phyloP scores from a whole-genome alignment of 352 stramenopile species.

The Globisporangium carolinianum region DNA sequence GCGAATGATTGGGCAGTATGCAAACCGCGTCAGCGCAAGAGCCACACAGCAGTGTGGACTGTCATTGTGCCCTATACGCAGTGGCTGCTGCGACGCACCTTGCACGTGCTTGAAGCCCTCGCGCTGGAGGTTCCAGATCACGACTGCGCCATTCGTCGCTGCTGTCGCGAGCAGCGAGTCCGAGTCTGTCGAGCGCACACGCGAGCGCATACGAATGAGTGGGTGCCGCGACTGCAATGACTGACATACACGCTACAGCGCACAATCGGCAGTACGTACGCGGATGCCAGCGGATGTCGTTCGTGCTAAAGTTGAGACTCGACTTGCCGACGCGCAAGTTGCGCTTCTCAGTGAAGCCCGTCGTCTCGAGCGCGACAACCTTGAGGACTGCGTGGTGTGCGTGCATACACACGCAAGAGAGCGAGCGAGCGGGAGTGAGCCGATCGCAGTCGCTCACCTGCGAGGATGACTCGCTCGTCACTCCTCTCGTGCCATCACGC shows the following conservation, averaged over 20 bases:
- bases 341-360: conserved; percentile 75
- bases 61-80: not conserved
- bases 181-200: conserved; percentile 34
- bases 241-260: not conserved
- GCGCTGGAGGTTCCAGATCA: conserved; percentile 85
- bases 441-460: not conserved
- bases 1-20: not conserved
- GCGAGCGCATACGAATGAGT: not conserved
- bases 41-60: too few species aligned
- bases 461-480: too few species aligned
- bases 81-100: conserved; percentile 24
- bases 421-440: not conserved
- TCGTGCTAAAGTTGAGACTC: conserved; percentile 85
- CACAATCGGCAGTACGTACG: conserved; percentile 28
- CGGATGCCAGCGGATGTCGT: conserved; percentile 86
- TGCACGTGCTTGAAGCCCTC: conserved; percentile 87
- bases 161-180: conserved; percentile 81
- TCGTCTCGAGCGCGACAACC: conserved; percentile 69
- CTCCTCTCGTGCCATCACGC: too few species aligned
- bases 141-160: conserved; percentile 75
- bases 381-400: conserved; percentile 49
- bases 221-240: not conserved
- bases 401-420: conserved; percentile 2
- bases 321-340: conserved; percentile 82
- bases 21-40: not conserved